These are phyloP conservation scores for Penicillium sp. DNA, from an alignment of 2,329 filamentous ascomycete species.

Conservation along the genomic window DNA sequence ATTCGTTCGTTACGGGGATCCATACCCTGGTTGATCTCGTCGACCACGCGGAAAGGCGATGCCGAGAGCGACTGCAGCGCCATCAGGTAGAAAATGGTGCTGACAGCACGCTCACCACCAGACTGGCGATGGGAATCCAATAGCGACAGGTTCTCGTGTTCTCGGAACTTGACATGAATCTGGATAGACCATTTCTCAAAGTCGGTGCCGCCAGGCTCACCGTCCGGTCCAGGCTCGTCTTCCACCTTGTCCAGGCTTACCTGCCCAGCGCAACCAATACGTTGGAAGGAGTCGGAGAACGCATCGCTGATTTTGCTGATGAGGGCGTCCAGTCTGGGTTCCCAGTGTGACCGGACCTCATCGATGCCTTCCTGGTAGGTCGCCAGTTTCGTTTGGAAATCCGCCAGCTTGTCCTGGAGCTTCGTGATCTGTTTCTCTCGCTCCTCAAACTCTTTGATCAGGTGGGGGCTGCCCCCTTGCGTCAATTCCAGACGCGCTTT, in stretches of 20 bases:
- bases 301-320: slow-evolving; percentile 79
- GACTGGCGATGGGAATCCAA: slow-evolving; percentile 92
- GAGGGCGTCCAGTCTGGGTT: slow-evolving; percentile 73
- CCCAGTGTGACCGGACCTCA: slow-evolving; percentile 68
- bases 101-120: slow-evolving; percentile 90
- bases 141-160: slow-evolving; percentile 75
- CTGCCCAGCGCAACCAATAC: slow-evolving; percentile 91
- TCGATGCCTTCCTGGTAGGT: slow-evolving; percentile 57
- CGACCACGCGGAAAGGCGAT: slow-evolving; percentile 94
- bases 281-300: slow-evolving; percentile 87
- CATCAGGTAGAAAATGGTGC: slow-evolving; percentile 99
- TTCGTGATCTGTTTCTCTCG: slow-evolving; percentile 66
- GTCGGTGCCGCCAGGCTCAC: slow-evolving; percentile 54
- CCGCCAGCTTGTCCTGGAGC: slow-evolving; percentile 56
- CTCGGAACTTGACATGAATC: slow-evolving; percentile 90
- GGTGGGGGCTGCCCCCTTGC: slow-evolving; percentile 68
- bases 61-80: slow-evolving; percentile 88
- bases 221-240: slow-evolving; percentile 31
- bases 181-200: slow-evolving; percentile 93
- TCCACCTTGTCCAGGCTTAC: slow-evolving; percentile 74
- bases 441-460: slow-evolving; percentile 72
- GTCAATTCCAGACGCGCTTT: slow-evolving; percentile 73
- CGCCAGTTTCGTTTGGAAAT: slow-evolving; percentile 53
- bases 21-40: slow-evolving; percentile 99
- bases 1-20: slow-evolving; percentile 97